phyloP scores from a whole-genome alignment of 1,139 yeast species.

The Magnusiomyces fungicola region DNA sequence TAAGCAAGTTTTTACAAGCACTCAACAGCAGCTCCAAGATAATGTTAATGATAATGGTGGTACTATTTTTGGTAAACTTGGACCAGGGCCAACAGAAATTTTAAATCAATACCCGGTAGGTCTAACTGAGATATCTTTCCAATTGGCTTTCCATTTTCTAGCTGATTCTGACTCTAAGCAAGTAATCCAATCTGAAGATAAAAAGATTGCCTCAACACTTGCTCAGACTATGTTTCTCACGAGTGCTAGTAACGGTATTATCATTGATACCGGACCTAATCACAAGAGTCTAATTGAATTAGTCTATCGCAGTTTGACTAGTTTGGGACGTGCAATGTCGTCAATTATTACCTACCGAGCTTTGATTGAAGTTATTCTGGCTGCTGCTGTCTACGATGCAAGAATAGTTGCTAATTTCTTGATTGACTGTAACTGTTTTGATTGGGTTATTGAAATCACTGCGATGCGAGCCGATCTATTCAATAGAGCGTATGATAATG shows the following conservation, averaged over 20 bases:
- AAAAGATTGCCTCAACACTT: not conserved
- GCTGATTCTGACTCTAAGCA: not conserved
- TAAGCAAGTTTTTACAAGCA: not conserved
- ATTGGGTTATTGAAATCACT: conserved; percentile 2
- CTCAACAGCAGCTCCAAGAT: not conserved
- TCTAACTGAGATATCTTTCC: not conserved
- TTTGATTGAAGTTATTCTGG: conserved; percentile 1
- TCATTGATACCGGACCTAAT: not conserved
- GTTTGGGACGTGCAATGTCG: not conserved
- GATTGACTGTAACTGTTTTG: conserved; percentile 1
- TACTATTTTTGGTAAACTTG: not conserved
- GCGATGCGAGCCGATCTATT: not conserved
- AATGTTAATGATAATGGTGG: not conserved
- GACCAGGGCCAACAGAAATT: no score
- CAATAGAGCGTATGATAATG: conserved; percentile 1
- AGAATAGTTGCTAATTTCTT: not conserved
- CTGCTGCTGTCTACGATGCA: conserved; percentile 2
- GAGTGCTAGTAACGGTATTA: not conserved
- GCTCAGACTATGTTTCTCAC: conserved; percentile 4
- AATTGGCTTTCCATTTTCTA: not conserved
- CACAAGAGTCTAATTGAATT: not conserved
- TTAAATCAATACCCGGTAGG: not conserved
- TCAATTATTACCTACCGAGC: not conserved
- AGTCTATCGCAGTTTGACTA: not conserved
- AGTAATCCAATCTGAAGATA: not conserved